These are phyloP conservation scores for Butyriboletus loyo DNA, from an alignment of 768 basidiomycete species.

Conservation along the genomic window DNA sequence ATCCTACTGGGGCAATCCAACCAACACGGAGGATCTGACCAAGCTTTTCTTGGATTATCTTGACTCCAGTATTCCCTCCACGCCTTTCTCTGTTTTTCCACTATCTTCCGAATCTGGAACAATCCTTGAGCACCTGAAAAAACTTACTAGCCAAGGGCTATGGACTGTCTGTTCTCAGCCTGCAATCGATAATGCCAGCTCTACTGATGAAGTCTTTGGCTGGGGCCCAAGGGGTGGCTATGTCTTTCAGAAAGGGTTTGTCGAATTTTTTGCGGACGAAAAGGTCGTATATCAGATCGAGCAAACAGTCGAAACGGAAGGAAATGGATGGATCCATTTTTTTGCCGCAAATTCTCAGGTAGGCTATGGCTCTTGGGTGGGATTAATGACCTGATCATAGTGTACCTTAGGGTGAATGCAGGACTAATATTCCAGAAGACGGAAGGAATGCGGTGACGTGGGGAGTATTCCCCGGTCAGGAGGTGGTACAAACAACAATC, in stretches of 20 bases:
- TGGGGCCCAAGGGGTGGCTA: constrained; percentile 94
- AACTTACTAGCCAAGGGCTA: constrained; percentile 74
- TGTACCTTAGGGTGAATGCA: constrained; percentile 61
- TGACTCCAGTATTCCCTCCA: constrained; percentile 63
- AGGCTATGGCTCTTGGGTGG: constrained; percentile 12
- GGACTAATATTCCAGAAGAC: constrained; percentile 74
- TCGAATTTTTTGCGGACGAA: constrained; percentile 87
- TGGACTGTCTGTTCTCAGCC: constrained; percentile 99
- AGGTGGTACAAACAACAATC: constrained; percentile 93
- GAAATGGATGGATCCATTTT: constrained; percentile 72
- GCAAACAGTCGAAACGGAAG: constrained; percentile 49
- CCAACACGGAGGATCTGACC: constrained; percentile 64
- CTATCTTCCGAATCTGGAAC: constrained; percentile 78
- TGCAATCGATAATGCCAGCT: constrained; percentile 76
- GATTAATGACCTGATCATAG: not conserved
- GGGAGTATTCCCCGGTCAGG: constrained; percentile 97
- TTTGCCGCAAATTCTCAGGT: constrained; percentile 83
- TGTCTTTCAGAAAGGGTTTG: constrained; percentile 96
- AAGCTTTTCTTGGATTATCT: constrained; percentile 79
- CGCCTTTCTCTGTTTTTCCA: constrained; percentile 85
- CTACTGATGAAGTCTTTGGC: constrained; percentile 76
- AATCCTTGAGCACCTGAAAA: constrained; percentile 75
- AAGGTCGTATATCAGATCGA: constrained; percentile 60
- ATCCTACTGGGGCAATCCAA: constrained; percentile 72
- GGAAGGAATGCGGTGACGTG: constrained; percentile 95